These are phyloP conservation scores for Glarea lozoyensis DNA, from an alignment of 495 filamentous ascomycete genomes.

Conservation along the genomic window DNA sequence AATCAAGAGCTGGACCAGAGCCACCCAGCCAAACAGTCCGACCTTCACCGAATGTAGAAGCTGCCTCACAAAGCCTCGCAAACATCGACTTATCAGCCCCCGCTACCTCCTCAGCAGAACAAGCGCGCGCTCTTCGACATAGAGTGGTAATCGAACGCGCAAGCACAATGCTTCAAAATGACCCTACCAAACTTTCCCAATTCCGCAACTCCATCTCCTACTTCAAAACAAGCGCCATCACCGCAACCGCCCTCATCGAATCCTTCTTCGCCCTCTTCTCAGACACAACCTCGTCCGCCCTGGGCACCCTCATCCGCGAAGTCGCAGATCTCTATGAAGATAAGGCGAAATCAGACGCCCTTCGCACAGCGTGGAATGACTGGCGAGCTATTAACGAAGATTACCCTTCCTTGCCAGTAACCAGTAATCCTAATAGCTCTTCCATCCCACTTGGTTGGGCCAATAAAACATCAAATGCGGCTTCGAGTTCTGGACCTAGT, in stretches of 20 bases:
- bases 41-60: slow-evolving; percentile 11
- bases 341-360: slow-evolving; percentile 54
- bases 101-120: slow-evolving; percentile 58
- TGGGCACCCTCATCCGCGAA: slow-evolving; percentile 87
- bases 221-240: slow-evolving; percentile 56
- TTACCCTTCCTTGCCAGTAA: slow-evolving; percentile 78
- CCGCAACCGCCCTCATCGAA: slow-evolving; percentile 69
- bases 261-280: slow-evolving; percentile 69
- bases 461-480: slow-evolving; percentile 26
- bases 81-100: slow-evolving; percentile 22
- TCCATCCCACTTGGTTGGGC: slow-evolving; percentile 42
- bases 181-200: slow-evolving; percentile 56
- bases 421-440: slow-evolving; percentile 47
- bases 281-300: slow-evolving; percentile 63
- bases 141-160: slow-evolving; percentile 79
- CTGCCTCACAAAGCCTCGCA: slow-evolving; percentile 22
- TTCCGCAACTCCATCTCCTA: slow-evolving; percentile 74
- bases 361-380: slow-evolving; percentile 83
- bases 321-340: slow-evolving; percentile 91
- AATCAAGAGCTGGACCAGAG: slow-evolving; percentile 26
- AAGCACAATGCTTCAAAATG: slow-evolving; percentile 64
- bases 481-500: slow-evolving; percentile 26
- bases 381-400: slow-evolving; percentile 95
- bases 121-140: slow-evolving; percentile 68
- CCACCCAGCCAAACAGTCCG: slow-evolving; percentile 8